Conservation (phyloP, 306 rosid species). For the Canavalia gladiata region DNA sequence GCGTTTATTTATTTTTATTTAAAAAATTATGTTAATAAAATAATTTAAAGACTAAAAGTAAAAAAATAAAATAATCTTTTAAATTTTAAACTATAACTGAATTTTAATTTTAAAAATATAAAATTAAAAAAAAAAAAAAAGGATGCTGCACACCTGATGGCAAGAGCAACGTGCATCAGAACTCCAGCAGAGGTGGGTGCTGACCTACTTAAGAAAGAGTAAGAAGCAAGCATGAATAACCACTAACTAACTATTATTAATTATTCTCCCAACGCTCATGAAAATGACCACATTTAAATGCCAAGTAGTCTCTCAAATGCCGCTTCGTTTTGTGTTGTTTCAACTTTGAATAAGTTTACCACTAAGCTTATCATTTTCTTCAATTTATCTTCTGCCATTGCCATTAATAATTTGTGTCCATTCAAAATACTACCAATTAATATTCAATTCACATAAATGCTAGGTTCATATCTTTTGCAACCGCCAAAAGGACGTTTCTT, state of each 20-base stretch:
- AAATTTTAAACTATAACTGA: too few relatives aligned
- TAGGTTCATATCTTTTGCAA: conserved; percentile 6
- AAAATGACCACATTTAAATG: conserved; percentile 34
- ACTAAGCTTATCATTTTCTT: not conserved
- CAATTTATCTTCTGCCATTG: not conserved
- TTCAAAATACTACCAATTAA: not conserved
- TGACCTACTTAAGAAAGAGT: not conserved
- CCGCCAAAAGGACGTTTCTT: not conserved
- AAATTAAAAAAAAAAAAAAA: too few relatives aligned
- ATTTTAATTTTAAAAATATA: too few relatives aligned
- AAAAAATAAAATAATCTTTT: too few relatives aligned
- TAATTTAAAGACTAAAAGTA: too few relatives aligned
- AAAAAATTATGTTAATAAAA: too few relatives aligned
- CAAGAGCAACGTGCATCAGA: conserved; percentile 29
- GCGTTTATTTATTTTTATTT: too few relatives aligned
- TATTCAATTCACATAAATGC: not conserved
- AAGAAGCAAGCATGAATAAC: not conserved
- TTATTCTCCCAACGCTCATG: not conserved
- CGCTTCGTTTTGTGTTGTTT: not conserved
- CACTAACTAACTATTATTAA: not conserved
- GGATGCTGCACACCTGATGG: too few relatives aligned
- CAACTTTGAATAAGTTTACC: not conserved
- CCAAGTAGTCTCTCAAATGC: not conserved
- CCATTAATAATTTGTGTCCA: conserved; percentile 1
- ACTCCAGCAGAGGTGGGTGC: conserved; percentile 7